Conservation (phyloP, 2,329 filamentous ascomycete genomes). For the Diaporthe sp. region DNA sequence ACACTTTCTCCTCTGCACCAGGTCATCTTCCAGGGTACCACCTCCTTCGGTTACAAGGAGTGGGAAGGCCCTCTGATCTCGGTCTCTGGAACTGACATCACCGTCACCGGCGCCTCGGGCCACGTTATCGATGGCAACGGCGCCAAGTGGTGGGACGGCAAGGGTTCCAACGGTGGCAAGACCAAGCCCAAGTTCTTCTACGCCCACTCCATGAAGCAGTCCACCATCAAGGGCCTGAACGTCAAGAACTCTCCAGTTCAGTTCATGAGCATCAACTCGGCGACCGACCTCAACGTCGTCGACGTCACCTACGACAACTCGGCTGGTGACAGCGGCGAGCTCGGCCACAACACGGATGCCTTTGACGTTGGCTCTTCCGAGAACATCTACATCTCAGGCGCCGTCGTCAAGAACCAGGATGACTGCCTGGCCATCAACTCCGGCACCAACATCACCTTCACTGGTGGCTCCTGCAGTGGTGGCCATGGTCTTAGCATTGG, state of each 20-base stretch:
- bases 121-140: constrained; percentile 40
- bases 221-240: constrained; percentile 53
- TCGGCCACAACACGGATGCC: constrained; percentile 67
- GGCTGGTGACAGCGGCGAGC: constrained; percentile 46
- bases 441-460: constrained; percentile 62
- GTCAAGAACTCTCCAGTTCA: constrained; percentile 58
- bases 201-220: constrained; percentile 55
- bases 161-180: constrained; percentile 53
- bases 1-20: not conserved
- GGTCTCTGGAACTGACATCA: constrained; percentile 40
- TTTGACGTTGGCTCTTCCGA: constrained; percentile 67
- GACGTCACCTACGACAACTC: constrained; percentile 55
- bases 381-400: constrained; percentile 64
- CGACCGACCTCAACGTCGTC: constrained; percentile 51
- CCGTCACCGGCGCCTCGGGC: constrained; percentile 45
- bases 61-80: constrained; percentile 67
- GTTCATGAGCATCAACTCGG: constrained; percentile 55
- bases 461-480: constrained; percentile 57
- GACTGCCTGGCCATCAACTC: constrained; percentile 72
- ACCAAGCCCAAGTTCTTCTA: constrained; percentile 63
- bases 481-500: constrained; percentile 59
- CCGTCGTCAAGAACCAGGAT: constrained; percentile 70
- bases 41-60: constrained; percentile 63
- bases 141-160: constrained; percentile 46
- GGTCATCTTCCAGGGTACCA: constrained; percentile 49